These are phyloP conservation scores for Solanum phureja DNA, from an alignment of 257 asterid genomes.

Conservation along the genomic window DNA sequence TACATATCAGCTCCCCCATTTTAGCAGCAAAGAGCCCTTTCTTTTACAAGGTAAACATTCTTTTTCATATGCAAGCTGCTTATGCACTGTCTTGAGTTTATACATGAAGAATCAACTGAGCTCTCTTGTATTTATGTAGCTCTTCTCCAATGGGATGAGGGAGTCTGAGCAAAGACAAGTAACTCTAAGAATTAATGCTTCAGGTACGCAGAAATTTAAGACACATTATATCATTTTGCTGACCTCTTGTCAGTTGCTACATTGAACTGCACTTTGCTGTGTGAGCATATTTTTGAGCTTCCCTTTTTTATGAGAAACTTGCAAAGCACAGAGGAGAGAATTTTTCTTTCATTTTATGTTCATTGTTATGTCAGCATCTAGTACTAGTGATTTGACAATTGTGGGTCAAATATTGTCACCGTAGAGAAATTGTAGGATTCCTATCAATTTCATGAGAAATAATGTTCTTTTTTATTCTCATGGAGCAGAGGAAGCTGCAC, in stretches of 20 bases:
- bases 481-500: conserved; percentile 90
- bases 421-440: neutral
- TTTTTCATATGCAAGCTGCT: neutral
- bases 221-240: neutral
- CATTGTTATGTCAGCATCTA: neutral
- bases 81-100: neutral
- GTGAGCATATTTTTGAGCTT: neutral
- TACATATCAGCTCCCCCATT: conserved; percentile 85
- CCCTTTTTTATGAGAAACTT: neutral
- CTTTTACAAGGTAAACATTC: conserved; percentile 56
- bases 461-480: neutral
- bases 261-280: neutral
- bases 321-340: neutral
- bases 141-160: conserved; percentile 96
- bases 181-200: conserved; percentile 72
- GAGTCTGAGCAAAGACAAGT: conserved; percentile 98
- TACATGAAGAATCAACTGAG: conserved; percentile 3
- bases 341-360: neutral
- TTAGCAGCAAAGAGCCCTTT: conserved; percentile 90
- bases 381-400: neutral
- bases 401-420: neutral
- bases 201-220: conserved; percentile 39
- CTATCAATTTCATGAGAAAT: neutral
- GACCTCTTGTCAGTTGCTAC: neutral
- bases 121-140: conserved; percentile 30